Percentiles rank a stretch among this genome's conserved stretches.
These are phyloP conservation scores for Entonaema liquescens DNA, from an alignment of 495 filamentous ascomycete genomes.

Conservation along the genomic window DNA sequence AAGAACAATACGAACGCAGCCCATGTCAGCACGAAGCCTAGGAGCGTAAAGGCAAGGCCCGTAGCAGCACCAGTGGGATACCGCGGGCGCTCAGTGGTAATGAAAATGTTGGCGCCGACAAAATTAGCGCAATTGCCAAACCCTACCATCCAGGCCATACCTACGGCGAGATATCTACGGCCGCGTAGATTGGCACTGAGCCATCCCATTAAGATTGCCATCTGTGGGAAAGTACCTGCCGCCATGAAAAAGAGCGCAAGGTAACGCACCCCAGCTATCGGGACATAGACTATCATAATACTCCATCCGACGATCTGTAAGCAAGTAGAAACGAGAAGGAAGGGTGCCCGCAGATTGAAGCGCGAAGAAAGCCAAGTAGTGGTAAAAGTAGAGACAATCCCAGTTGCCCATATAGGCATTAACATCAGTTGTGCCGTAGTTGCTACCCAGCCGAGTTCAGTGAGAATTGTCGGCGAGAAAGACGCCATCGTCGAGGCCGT, in stretches of 20 bases:
- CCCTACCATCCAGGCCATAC: conserved; percentile 62
- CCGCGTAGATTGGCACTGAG: conserved; percentile 54
- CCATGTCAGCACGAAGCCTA: conserved; percentile 35
- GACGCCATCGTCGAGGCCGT: conserved; percentile 36
- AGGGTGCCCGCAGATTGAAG: conserved; percentile 32
- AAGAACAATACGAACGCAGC: conserved; percentile 6
- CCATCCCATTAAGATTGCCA: conserved; percentile 42
- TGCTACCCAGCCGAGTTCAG: conserved; percentile 29
- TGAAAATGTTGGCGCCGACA: conserved; percentile 60
- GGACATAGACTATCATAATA: conserved; percentile 39
- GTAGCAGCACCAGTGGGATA: conserved; percentile 56
- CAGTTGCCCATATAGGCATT: conserved; percentile 35
- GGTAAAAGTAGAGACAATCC: conserved; percentile 30
- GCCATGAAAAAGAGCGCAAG: conserved; percentile 39
- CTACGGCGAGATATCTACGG: conserved; percentile 66
- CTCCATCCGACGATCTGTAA: conserved; percentile 43
- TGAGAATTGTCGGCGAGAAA: conserved; percentile 39
- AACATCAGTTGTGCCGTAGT: conserved; percentile 35
- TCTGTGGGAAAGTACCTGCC: conserved; percentile 39
- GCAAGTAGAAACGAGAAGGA: conserved; percentile 36
- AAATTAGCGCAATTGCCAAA: conserved; percentile 68
- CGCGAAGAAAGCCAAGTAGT: conserved; percentile 27
- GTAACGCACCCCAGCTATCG: conserved; percentile 34
- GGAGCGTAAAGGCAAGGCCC: conserved; percentile 38
- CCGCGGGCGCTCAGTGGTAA: conserved; percentile 54